These are phyloP conservation scores for Rosa multiflora DNA, from an alignment of 306 rosid species.

Conservation along the genomic window DNA sequence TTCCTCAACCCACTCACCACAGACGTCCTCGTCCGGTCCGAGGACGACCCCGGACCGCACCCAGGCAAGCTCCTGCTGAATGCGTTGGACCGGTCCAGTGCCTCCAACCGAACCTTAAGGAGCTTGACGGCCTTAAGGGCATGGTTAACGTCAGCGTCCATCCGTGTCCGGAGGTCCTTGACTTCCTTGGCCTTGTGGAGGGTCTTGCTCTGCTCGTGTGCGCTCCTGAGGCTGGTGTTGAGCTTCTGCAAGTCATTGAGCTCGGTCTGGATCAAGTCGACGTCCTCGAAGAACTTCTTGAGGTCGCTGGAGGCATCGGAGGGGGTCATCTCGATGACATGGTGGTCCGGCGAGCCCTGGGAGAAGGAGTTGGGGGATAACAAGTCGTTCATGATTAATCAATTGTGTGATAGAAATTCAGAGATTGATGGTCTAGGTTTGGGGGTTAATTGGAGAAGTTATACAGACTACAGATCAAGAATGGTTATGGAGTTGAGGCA, in stretches of 20 bases:
- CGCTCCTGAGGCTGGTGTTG: constrained; percentile 35
- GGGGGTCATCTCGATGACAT: constrained; percentile 69
- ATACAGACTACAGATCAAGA: constrained; percentile 2
- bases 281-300: constrained; percentile 78
- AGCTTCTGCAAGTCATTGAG: constrained; percentile 61
- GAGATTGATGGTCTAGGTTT: not conserved
- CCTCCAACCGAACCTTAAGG: constrained; percentile 68
- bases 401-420: not conserved
- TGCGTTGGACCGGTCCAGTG: constrained; percentile 76
- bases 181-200: constrained; percentile 74
- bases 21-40: constrained; percentile 81
- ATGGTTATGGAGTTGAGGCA: constrained; percentile 5
- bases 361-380: constrained; percentile 67
- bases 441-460: not conserved
- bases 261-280: constrained; percentile 72
- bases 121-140: constrained; percentile 84
- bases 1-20: constrained; percentile 82
- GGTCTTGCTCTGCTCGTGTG: constrained; percentile 75
- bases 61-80: constrained; percentile 68
- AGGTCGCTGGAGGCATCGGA: constrained; percentile 35
- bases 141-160: constrained; percentile 72
- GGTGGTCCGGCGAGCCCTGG: constrained; percentile 53
- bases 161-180: constrained; percentile 73
- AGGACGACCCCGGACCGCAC: constrained; percentile 88
- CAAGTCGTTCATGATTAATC: constrained; percentile 64